Base-by-base conservation (phyloP, 192 early-diverging fungal species). In the Entomortierella parvispora region DNA sequence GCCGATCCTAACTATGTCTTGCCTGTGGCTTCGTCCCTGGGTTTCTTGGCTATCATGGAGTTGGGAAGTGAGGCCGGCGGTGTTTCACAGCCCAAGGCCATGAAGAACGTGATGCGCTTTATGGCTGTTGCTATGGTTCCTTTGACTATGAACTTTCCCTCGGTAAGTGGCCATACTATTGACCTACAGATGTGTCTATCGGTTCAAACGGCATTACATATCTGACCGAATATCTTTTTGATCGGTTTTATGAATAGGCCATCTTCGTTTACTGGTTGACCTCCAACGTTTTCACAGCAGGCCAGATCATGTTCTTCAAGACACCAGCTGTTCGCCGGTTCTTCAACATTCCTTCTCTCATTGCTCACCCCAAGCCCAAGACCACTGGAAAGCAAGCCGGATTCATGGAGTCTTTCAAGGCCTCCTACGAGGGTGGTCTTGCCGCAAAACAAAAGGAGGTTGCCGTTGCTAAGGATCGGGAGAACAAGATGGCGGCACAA, bases 261-360 rank as follows among this genome's bases (percentile, higher is more conserved):
- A 82, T 96, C 40, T 94, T 97, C 79, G 80, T 94, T 53, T 96
- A 95, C 81, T 95, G 93, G 93, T 78, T 94, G 55, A 87, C 90
- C 49, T 90, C 90, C 65, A 95, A 93, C 80, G 25, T 87, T 10
- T 85, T 89, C 56, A 91, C 92, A 9, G 74, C 92, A 20, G 59
- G 82, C 32, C 96, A 97, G 85, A 83, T 90, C 44, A 49, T 89
- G 29, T 66, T 87, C 34, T 82, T 97, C 34, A 87, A 85, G 80
- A 65, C 79, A 34, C 81, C 83, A n/a, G 11, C 65, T 23, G 83
- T 95, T 28, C 89, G 91, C 50, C 56, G 51, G 0, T 42, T 76
- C 29, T 83, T 91, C 43, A 84, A 83, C 51, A 92, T 97, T 54
- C 89, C 88, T 11, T 80, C 80, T 11, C 55, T 84, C 17, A 53